A percentile compares a stretch with the other conserved stretches of the same genome.
phyloP scores from a whole-genome alignment of 768 basidiomycete genomes.

The Phlegmacium glaucopus region DNA sequence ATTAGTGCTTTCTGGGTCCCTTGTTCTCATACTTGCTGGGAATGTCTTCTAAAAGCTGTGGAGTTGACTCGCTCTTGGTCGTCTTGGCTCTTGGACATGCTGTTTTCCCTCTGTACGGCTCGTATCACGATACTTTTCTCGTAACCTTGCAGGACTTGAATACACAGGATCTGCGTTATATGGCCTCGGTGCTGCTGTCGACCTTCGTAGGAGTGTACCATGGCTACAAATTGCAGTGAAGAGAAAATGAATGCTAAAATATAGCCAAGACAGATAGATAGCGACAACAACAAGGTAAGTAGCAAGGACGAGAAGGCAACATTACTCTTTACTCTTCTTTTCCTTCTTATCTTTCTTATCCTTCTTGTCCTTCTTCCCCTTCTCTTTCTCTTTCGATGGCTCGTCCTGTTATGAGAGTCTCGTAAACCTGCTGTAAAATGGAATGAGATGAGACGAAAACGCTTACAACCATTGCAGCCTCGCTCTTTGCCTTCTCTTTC shows the following conservation, averaged over 20 bases:
- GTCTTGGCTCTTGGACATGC: no score
- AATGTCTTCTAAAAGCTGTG: no score
- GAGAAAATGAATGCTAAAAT: slow-evolving; percentile 10
- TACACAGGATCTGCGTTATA: no score
- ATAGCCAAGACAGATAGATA: slow-evolving; percentile 10
- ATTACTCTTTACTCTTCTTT: slow-evolving; percentile 36
- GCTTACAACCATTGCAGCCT: slow-evolving; percentile 32
- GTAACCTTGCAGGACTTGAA: no score
- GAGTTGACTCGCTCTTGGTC: no score
- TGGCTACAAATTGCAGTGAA: slow-evolving; percentile 4
- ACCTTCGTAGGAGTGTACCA: background rate
- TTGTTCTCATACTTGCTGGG: no score
- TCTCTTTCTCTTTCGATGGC: slow-evolving; percentile 36
- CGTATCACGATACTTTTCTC: no score
- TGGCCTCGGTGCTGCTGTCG: no score
- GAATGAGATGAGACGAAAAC: background rate
- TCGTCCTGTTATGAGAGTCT: slow-evolving; percentile 22
- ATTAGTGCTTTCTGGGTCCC: no score
- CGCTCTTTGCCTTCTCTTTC: slow-evolving; percentile 59
- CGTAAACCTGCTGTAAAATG: background rate
- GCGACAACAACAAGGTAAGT: slow-evolving; percentile 12
- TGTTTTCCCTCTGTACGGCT: no score
- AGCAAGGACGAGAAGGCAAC: slow-evolving; percentile 8
- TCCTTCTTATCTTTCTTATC: slow-evolving; percentile 44
- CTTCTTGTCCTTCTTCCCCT: slow-evolving; percentile 52